Base-by-base conservation (phyloP, 208 protist genomes). In the Eutreptiella sp. region DNA sequence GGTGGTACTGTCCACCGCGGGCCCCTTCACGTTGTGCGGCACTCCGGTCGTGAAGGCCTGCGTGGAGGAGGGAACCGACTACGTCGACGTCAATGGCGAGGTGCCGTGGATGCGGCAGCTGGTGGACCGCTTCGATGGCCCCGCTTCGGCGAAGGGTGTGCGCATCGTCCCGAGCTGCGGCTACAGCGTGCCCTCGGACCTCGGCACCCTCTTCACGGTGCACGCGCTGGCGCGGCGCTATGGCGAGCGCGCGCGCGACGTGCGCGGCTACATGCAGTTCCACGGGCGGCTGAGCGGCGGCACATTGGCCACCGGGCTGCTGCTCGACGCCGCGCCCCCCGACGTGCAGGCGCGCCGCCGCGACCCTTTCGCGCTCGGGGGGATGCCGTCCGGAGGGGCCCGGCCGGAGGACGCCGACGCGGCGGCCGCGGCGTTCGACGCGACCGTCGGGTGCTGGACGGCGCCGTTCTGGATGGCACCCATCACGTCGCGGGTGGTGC, bases 81-180 rank as follows among this genome's bases (percentile, higher is more conserved):
- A 93, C 68, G 66, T 91, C 35, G 89, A 94, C 73, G 87, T 83
- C 39, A 94, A 84, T 7, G 89, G 89, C 27, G 89, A 94, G 68
- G 76, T 76, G 53, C 52, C 45, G 23, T 93, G 80, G 76, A 79
- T 93, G 4, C 73, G 77, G 31, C 35, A 58, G 27, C 81, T 89
- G 21, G 70, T 77, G 23, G 77, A 80, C 23, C 54, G 66, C 41
- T 81, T 80, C 66, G 66, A 89, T 64, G 72, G 80, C n/a, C 65
- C 66, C 41, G 87, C 89, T 14, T 67, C 31, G 39, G 36, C 68
- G 41, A 74, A 79, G 34, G 68, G 72, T 35, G 68, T 91, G 34
- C 61, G 62, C 32, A 35, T 94, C 28, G 75, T 88, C 41, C 71
- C 75, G 34, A 84, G 73, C 58, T 90, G 82, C 74, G 89, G 81